Percentiles rank a stretch among this genome's conserved stretches.
Evolutionary conservation across 139 green algal genomes (phyloP).

Genomic region (Micromonas pusilla): DNA sequence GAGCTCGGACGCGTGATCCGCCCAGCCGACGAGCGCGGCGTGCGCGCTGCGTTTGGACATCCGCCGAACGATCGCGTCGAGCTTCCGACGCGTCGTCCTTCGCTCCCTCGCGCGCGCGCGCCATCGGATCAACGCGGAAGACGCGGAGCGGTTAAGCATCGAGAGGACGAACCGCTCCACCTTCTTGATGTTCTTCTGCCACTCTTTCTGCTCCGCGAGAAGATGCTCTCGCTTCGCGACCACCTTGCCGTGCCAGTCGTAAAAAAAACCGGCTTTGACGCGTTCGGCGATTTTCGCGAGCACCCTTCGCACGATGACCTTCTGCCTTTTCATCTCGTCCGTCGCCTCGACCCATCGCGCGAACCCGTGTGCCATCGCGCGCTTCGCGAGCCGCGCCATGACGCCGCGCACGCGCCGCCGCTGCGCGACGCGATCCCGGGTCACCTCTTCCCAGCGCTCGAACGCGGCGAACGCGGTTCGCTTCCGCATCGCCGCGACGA

Average conservation of each 20-base stretch:
- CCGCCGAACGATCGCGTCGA: neutral
- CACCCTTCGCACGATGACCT: neutral
- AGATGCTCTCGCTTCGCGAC: neutral
- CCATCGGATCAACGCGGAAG: neutral
- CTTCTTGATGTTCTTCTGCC: neutral
- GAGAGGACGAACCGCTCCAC: neutral
- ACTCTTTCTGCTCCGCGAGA: neutral
- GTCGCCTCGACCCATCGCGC: neutral
- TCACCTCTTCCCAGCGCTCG: neutral
- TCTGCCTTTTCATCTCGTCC: neutral
- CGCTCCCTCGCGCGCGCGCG: neutral
- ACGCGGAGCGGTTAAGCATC: neutral
- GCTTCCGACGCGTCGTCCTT: neutral
- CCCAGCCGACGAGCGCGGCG: neutral
- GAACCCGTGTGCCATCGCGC: neutral
- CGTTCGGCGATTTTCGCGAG: neutral
- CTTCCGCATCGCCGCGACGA: neutral
- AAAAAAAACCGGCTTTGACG: neutral
- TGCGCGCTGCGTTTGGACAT: neutral
- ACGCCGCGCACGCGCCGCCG: neutral
- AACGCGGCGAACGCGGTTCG: neutral
- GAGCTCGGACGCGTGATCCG: neutral
- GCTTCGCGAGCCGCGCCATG: neutral
- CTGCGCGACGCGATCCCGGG: neutral
- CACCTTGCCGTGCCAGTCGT: neutral